phyloP scores from a whole-genome alignment of 164 flowering plant species.

The Berberis thunbergii region DNA sequence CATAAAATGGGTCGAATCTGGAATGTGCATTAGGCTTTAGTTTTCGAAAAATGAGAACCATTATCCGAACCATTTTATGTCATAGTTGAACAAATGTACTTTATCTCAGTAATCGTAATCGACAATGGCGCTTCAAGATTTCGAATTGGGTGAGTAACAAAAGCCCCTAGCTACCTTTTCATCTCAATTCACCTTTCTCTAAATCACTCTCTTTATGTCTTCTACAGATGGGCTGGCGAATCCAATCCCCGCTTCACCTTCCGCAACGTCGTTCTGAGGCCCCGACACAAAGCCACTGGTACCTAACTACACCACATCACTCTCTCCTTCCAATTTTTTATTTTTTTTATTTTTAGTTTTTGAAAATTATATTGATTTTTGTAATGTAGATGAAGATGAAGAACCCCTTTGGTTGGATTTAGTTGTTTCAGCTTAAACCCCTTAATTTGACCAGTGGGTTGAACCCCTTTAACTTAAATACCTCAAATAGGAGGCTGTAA shows the following conservation, averaged over 20 bases:
- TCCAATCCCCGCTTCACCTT: conserved; percentile 24
- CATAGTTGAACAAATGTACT: too few species aligned
- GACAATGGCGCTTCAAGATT: conserved; percentile 28
- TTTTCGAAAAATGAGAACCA: too few species aligned
- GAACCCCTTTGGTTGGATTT: too few species aligned
- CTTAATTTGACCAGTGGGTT: too few species aligned
- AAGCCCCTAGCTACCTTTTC: neutral
- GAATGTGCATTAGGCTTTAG: too few species aligned
- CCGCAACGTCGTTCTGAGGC: conserved; percentile 26
- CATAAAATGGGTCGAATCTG: too few species aligned
- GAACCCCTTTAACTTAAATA: too few species aligned
- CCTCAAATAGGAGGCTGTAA: too few species aligned
- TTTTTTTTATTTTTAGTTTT: neutral
- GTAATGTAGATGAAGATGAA: too few species aligned
- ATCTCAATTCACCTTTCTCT: neutral
- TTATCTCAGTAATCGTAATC: conserved; percentile 15
- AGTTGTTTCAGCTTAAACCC: too few species aligned
- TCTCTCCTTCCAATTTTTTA: neutral
- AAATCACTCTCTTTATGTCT: neutral
- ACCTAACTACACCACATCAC: neutral
- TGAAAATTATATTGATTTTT: too few species aligned
- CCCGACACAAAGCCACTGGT: conserved; percentile 34
- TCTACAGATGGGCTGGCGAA: conserved; percentile 31
- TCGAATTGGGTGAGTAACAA: conserved; percentile 19
- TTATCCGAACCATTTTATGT: too few species aligned